Percentiles rank a stretch among this genome's conserved stretches.
Conservation (phyloP, 2,329 filamentous ascomycete species). For the Neonectria faginata region DNA sequence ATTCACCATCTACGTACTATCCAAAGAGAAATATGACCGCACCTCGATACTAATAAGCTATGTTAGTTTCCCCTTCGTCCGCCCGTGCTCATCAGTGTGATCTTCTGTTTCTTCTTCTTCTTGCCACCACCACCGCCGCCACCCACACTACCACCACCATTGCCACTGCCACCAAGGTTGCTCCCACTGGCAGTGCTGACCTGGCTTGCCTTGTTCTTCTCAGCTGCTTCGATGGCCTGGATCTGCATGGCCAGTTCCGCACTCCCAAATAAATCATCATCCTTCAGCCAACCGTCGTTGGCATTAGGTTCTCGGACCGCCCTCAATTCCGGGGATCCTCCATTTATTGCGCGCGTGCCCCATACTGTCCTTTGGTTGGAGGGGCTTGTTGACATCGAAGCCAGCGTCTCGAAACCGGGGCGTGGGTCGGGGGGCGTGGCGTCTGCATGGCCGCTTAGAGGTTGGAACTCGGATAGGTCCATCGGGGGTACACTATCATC, state of each 20-base stretch:
- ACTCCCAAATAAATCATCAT: conserved; percentile 76
- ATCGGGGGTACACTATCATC: conserved; percentile 55
- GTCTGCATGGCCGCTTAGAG: conserved; percentile 64
- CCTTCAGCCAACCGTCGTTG: conserved; percentile 89
- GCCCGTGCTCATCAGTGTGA: conserved; percentile 77
- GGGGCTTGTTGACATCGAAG: conserved; percentile 85
- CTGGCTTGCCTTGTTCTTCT: conserved; percentile 36
- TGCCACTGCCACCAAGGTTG: conserved; percentile 37
- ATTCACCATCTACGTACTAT: conserved; percentile 12
- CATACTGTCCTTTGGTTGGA: conserved; percentile 84
- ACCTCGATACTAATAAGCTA: conserved; percentile 9
- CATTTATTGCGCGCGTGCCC: conserved; percentile 81
- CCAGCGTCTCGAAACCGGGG: conserved; percentile 74
- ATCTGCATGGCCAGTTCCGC: conserved; percentile 72
- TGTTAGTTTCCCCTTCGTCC: conserved; percentile 60
- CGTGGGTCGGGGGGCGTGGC: conserved; percentile 68
- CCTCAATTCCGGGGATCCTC: conserved; percentile 66
- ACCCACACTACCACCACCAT: conserved; percentile 45
- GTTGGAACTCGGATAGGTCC: conserved; percentile 73
- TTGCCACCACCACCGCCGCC: conserved; percentile 57
- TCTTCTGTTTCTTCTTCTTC: conserved; percentile 80
- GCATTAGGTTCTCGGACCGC: conserved; percentile 44
- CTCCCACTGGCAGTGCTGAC: conserved; percentile 35
- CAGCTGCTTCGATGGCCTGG: conserved; percentile 62
- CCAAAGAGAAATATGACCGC: neutral